Evolutionary conservation across 306 rosid species (phyloP), one percentile per base, ranked within the genome.

Genomic region (Quercus mongolica): DNA sequence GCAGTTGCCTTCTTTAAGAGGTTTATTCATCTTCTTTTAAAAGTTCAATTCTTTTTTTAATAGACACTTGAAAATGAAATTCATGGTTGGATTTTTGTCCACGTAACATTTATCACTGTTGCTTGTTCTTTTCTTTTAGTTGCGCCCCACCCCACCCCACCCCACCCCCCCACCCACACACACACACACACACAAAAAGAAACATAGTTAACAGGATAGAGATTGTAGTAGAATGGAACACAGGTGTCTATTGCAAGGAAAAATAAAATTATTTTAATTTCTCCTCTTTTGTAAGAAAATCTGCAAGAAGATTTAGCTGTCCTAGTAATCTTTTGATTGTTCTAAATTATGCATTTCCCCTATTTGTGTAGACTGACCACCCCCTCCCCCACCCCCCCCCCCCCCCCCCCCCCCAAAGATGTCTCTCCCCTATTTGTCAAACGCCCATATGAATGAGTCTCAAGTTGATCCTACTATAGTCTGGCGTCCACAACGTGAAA

Each of bases 1-100:
- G 58, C 82, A 12, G 82, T 78, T 71, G 82, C 82, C 63, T 71
- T 71, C 77, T 78, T 78, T 78, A 78, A 78, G 76, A 78, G 82
- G 82, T 78, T 9, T 31, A 71, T 44, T 78, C 55, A 78, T 59
- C 63, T 71, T 59, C 72, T 25, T 71, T 68, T n/a, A 5, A 64
- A 52, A 5, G 30, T 25, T 21, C 25, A 2, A 13, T 33, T 56
- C 2, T 14, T 10, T 12, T 2, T 7, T 49, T 12, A 35, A 54
- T 70, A 35, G 51, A 33, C 38, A 31, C 25, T 8, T 41, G 46
- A 41, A 41, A 41, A 41, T 65, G 49, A 20, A 18, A 65, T 5
- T 30, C 14, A 30, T 8, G 46, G 35, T 33, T 15, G 9, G 35
- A 17, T 65, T 6, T 17, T 17, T 30, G 33, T 31, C 51, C 71